Base-by-base conservation (phyloP, 73 alveolate species). In the Paramecium octaurelia region DNA sequence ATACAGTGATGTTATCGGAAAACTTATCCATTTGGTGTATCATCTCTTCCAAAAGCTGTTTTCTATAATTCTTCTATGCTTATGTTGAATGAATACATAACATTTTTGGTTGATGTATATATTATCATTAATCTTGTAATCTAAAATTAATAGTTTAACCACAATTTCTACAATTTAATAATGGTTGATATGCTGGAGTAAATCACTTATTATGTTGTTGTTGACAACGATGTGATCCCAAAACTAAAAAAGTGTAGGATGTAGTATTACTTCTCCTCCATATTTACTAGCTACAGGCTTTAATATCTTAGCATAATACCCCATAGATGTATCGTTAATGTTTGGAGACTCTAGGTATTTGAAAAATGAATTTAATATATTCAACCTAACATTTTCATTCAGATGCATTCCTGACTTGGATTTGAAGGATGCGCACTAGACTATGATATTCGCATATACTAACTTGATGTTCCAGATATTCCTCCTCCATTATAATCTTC, bases 251-350 rank as follows among this genome's bases (percentile, higher is more conserved):
- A 4, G 18, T 42, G 8, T 8, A 14, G 6, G 8, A 48, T 16
- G 36, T 16, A 12, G 3, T 18, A 42, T 44, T 80, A 80, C 91
- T 35, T 80, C 91, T 31, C 46, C 91, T 11, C 91, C 91, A 80
- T 80, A 44, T 46, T 80, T 80, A 40, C 44, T 80, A 10, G 57
- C 57, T 10, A 80, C 36, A 24, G 70, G 50, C 12, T 44, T 44
- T 24, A 80, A 48, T 3, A 80, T 48, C 57, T 80, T 80, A 11
- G 76, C 75, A 80, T 44, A 80, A 35, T 80, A 80, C 12, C 91
- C 91, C 36, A 80, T 23, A 40, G 91, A 80, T 20, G 91, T 80
- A 23, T 80, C 91, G 46, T 80, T 80, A 6, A 80, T 44, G 5
- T 21, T 40, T 23, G 46, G 64, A 24, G 36, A 1, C 6, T 80